Base-by-base conservation (phyloP, 495 filamentous ascomycete species). In the Lepraria neglecta region DNA sequence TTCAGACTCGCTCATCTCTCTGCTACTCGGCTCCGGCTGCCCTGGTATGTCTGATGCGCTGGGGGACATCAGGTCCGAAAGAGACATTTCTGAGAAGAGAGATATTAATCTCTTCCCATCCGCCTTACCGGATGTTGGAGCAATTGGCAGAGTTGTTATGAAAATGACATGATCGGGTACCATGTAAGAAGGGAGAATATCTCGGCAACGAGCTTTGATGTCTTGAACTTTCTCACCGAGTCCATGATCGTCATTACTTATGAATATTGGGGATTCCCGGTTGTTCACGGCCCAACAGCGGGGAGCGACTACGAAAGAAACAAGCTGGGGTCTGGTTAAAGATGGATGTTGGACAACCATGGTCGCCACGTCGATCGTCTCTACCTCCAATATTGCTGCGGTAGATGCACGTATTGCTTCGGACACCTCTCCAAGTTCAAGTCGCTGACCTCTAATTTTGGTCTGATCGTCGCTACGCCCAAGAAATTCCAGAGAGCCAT, bases 391-490 rank as follows among this genome's bases (percentile, higher is more conserved):
- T 9, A 65, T 56, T 38, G 70, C 58, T 21, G 64, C 55, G 0
- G 70, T 73, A 7, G 74, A 68, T 7, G 73, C 71, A 62, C 71
- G 74, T 46, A 84, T 70, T 3, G 80, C 76, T 58, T 80, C 75
- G 30, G 79, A 81, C 53, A 96, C 86, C 67, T 96, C 91, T 3
- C 82, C 82, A 46, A 94, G 78, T 64, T 92, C 89, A 31, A 91
- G 77, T 59, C 89, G 75, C 64, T 92, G 84, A 0, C 90, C 90
- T 33, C 89, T 79, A 21, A 95, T 78, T 68, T 92, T 95, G 54
- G 89, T 80, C 69, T 92, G 90, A 51, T 87, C 87, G 65, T 95
- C 89, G 1, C 83, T 75, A 17, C 90, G 80, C 15, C 89, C 87
- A n/a, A 83, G 73, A 64, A 90, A 91, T 31, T 88, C 78, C 35